Evolutionary conservation across 2,329 filamentous ascomycete genomes (phyloP).

Genomic region (Aspergillus sp.): DNA sequence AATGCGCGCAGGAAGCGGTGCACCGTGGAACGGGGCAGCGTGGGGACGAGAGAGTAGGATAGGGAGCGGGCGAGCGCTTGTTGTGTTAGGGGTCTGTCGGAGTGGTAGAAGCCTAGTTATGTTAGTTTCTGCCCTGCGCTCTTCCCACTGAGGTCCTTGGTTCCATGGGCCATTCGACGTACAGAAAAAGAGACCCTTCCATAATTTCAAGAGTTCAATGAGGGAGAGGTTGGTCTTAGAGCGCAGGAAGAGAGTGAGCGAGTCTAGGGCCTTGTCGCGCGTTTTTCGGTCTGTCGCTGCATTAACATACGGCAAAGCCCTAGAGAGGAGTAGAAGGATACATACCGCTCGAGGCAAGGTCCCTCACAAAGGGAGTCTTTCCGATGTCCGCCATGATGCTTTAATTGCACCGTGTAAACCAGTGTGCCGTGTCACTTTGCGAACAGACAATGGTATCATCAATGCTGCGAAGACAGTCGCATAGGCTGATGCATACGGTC

Average conservation of each 20-base stretch:
- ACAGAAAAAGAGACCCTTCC: slow-evolving; percentile 90
- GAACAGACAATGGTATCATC: neutral
- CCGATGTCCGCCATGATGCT: slow-evolving; percentile 31
- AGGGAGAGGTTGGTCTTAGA: slow-evolving; percentile 53
- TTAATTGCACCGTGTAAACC: neutral
- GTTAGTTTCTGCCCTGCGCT: neutral
- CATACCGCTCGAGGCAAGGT: slow-evolving; percentile 73
- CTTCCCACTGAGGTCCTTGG: neutral
- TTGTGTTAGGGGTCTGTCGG: slow-evolving; percentile 78
- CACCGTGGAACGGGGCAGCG: slow-evolving; percentile 44
- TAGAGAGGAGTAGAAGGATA: neutral
- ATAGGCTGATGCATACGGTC: neutral
- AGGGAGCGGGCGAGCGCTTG: slow-evolving; percentile 74
- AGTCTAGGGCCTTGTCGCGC: slow-evolving; percentile 67
- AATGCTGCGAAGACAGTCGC: neutral
- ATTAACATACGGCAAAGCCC: neutral
- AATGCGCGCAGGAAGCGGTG: slow-evolving; percentile 53
- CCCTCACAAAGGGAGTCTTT: slow-evolving; percentile 65
- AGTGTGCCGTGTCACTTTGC: neutral
- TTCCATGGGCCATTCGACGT: slow-evolving; percentile 15
- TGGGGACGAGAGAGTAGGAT: slow-evolving; percentile 55
- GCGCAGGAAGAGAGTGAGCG: slow-evolving; percentile 69
- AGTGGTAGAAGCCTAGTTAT: slow-evolving; percentile 69
- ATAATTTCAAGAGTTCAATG: slow-evolving; percentile 75
- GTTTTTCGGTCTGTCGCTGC: slow-evolving; percentile 58